Conservation (phyloP, 2,329 filamentous ascomycete species). For the Fusarium sp. region DNA sequence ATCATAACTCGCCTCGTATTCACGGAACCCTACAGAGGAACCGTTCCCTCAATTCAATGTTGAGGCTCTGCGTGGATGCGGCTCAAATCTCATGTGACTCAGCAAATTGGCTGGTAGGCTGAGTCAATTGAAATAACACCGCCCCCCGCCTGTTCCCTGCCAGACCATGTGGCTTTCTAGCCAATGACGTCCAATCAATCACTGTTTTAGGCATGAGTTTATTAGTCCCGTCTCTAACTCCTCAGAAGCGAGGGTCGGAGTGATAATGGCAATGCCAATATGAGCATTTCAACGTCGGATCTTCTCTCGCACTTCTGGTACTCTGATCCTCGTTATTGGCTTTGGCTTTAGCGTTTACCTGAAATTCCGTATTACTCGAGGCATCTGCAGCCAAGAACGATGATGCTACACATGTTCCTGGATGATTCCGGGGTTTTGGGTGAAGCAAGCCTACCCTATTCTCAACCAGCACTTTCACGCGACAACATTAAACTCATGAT, state of each 20-base stretch:
- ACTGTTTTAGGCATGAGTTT: neutral
- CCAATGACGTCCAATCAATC: neutral
- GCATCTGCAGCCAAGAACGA: neutral
- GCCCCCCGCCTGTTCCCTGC: neutral
- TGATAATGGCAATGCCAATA: neutral
- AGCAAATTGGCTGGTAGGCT: neutral
- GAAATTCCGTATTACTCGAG: neutral
- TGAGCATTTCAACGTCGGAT: constrained; percentile 1
- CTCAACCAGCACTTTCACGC: neutral
- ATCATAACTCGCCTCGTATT: neutral
- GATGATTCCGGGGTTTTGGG: neutral
- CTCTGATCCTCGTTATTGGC: no score
- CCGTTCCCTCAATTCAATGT: neutral
- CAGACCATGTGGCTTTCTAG: neutral
- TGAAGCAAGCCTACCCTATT: neutral
- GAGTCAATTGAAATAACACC: neutral
- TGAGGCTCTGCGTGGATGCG: neutral
- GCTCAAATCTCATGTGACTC: neutral
- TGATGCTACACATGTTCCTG: neutral
- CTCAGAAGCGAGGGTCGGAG: neutral
- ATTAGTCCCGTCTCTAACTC: neutral
- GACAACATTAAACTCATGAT: neutral
- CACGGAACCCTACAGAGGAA: neutral
- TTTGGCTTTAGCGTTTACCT: neutral
- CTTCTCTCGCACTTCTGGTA: neutral